These are phyloP conservation scores for Exophiala aquamarina DNA, from an alignment of 2,329 filamentous ascomycete species.

Conservation along the genomic window DNA sequence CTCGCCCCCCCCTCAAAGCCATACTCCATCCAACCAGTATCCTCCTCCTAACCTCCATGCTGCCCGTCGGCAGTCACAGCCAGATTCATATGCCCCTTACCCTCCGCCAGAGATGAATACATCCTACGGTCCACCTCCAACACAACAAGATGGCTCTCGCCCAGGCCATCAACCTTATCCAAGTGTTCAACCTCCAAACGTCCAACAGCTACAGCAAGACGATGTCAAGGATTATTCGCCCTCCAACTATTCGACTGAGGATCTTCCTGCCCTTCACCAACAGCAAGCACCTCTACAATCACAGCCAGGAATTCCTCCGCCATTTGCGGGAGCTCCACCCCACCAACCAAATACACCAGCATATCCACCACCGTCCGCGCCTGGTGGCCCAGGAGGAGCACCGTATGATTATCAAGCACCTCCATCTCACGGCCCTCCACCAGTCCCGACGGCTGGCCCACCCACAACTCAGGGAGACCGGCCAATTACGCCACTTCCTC, in stretches of 20 bases:
- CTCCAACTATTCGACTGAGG: conserved; percentile 39
- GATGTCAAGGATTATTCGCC: conserved; percentile 38
- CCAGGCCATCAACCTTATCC: conserved; percentile 22
- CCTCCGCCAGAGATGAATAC: conserved; percentile 11
- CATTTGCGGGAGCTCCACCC: not conserved
- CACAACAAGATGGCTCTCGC: conserved; percentile 24
- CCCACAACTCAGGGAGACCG: conserved; percentile 3
- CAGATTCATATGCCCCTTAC: conserved; percentile 53
- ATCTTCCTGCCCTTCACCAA: conserved; percentile 12
- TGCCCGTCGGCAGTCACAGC: conserved; percentile 21
- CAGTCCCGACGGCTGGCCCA: conserved; percentile 8
- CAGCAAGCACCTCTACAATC: conserved; percentile 7
- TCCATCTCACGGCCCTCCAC: conserved; percentile 22
- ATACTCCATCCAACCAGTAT: conserved; percentile 42
- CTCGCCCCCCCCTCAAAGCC: conserved; percentile 51
- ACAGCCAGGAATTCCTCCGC: conserved; percentile 2
- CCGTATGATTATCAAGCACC: conserved; percentile 21
- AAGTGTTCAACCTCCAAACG: conserved; percentile 17
- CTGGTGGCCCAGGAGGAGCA: conserved; percentile 4
- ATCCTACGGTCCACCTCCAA: conserved; percentile 31
- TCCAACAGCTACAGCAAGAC: conserved; percentile 32
- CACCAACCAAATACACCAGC: conserved; percentile 85
- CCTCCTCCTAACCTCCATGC: conserved; percentile 46
- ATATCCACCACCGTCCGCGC: conserved; percentile 56
- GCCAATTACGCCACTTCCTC: conserved; percentile 12